A percentile compares a stretch with the other conserved stretches of the same genome.
phyloP scores from a whole-genome alignment of 331 rosid species.

The Spiraea crenata region DNA sequence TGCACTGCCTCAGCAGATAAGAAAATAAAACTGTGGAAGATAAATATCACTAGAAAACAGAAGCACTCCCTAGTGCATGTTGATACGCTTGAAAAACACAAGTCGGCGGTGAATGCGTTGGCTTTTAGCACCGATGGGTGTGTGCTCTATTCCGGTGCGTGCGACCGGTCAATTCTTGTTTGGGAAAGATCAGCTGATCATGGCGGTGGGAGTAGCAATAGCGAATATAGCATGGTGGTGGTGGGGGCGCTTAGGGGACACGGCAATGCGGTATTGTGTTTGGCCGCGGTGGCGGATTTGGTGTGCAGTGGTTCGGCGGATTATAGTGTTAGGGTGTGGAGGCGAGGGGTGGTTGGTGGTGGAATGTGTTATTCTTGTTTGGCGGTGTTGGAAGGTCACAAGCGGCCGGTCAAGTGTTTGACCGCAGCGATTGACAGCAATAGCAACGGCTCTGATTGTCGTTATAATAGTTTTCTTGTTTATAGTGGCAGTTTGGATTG shows the following conservation, averaged over 20 bases:
- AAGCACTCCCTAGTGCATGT: conserved; percentile 31
- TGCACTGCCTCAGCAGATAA: conserved; percentile 88
- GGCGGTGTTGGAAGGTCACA: conserved; percentile 80
- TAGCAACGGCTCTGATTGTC: not conserved
- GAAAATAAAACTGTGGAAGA: conserved; percentile 79
- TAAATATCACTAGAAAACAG: conserved; percentile 13
- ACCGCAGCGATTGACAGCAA: conserved; percentile 32
- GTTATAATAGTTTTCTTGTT: conserved; percentile 37
- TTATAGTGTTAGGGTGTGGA: conserved; percentile 75
- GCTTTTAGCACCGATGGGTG: conserved; percentile 54
- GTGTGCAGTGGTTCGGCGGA: conserved; percentile 89
- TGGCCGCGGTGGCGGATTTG: conserved; percentile 60
- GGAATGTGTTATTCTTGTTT: conserved; percentile 50
- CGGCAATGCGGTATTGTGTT: conserved; percentile 59
- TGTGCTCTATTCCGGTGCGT: conserved; percentile 77
- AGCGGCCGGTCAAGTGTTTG: conserved; percentile 72
- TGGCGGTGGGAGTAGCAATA: not conserved
- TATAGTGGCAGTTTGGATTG: conserved; percentile 85
- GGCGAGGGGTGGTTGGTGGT: conserved; percentile 23
- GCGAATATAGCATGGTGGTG: conserved; percentile 31
- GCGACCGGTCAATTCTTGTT: conserved; percentile 75
- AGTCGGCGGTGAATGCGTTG: conserved; percentile 75
- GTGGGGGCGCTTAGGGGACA: conserved; percentile 82
- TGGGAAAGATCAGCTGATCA: conserved; percentile 45
- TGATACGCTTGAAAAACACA: conserved; percentile 63